Conservation (phyloP, 2,329 filamentous ascomycete genomes). For the Pseudogymnoascus sp. region DNA sequence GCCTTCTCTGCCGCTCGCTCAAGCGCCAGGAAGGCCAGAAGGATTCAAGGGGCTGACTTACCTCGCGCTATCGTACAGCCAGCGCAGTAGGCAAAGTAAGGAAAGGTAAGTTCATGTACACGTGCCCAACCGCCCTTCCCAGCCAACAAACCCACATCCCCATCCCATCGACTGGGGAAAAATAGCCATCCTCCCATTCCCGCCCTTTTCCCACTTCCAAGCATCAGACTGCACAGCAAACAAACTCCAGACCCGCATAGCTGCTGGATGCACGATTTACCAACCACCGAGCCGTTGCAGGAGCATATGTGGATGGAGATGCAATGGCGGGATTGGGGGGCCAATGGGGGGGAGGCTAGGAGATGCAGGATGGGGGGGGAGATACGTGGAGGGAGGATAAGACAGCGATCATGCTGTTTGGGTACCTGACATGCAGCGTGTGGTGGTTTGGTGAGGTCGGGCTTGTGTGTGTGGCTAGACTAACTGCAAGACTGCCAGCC, state of each 20-base stretch:
- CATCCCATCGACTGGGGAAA: not conserved
- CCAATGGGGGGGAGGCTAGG: not conserved
- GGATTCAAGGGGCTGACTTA: not conserved
- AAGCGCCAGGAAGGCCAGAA: not conserved
- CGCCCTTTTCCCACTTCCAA: not conserved
- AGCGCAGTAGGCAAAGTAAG: too few species aligned
- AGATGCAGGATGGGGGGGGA: not conserved
- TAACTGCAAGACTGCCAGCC: not conserved
- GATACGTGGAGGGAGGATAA: constrained; percentile 6
- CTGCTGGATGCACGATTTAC: not conserved
- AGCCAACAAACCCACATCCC: not conserved
- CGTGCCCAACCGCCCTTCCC: constrained; percentile 2
- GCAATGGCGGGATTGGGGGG: not conserved
- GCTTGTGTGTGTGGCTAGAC: not conserved
- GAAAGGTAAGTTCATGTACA: not conserved
- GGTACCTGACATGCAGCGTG: not conserved
- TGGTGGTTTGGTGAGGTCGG: not conserved
- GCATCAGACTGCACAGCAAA: not conserved
- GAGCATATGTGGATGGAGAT: not conserved
- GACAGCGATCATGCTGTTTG: not conserved
- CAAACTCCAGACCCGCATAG: not conserved
- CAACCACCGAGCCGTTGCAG: not conserved
- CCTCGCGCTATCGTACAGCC: not conserved
- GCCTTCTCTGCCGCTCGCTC: not conserved
- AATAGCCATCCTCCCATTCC: not conserved